Base-by-base conservation (phyloP, 1,139 yeast species). In the Williopsis jadinii region DNA sequence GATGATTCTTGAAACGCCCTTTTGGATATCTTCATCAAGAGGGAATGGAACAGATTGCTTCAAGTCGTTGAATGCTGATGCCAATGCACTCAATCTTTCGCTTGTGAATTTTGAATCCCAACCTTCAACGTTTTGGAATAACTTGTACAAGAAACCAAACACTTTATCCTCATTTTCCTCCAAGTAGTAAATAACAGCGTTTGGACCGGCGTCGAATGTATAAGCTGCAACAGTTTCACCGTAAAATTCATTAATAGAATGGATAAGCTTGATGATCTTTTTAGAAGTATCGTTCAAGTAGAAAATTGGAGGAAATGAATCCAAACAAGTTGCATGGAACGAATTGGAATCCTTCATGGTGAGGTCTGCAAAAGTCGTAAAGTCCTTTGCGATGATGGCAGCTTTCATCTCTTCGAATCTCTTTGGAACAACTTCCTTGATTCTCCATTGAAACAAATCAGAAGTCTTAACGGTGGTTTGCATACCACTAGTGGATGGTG, bases 121-220 rank as follows among this genome's bases (percentile, higher is more conserved):
- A 19, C 95, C 95, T n/a, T 68, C 65, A 39, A 82, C 79, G 40
- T 70, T 59, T 40, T 64, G 61, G 54, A 86, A 77, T 45, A 75
- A 63, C 45, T 68, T 66, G 61, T 79, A 66, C 41, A 84, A 62
- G 52, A 77, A 66, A 9, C 84, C 76, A 55, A 83, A 71, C 10
- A 92, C 81, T 50, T 70, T 70, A 28, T 66, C 58, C 63, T 88
- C 96, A 63, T 90, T 75, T 52, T 79, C 70, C 52, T 74, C 73
- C 59, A 83, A 79, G 61, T 90, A 92, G 68, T 92, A 92, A 48
- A 92, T 76, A 38, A 92, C 99, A 11, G 97, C 95, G 66, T 92
- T 92, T 61, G 99, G 98, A 58, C 99, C 99, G 32, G 99, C 99
- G 63, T 92, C 99, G 59, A 84, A 92, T 3, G 99, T 94, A 64